Evolutionary conservation across 768 basidiomycete genomes (phyloP), one percentile per base, ranked within the genome.

Genomic region (Suillus subalutaceus): DNA sequence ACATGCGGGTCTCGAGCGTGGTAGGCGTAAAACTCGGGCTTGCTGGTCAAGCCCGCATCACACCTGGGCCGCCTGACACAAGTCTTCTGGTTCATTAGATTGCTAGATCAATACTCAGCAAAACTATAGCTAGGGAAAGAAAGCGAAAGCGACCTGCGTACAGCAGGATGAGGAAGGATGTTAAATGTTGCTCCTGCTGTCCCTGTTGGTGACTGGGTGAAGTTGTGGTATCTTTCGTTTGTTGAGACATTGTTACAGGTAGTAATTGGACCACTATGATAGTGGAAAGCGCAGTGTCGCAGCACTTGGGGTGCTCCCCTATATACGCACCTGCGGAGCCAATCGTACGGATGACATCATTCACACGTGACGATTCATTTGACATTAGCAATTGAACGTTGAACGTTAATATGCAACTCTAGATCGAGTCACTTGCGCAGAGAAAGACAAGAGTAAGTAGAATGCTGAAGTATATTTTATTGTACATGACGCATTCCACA

Each of bases 121-220:
- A 37, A 3, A 12, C 2, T 30, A 44, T 35, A 18, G 12, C 12
- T 50, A 38, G 46, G 26, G 2, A 26, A 26, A 26, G 26, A 48
- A 64, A 18, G 55, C 2, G 4, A 43, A 4, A 12, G 23, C 41
- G 67, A 55, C 38, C 38, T 3, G 71, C 83, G 58, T 70, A 88
- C 87, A 69, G 88, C 88, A 58, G 88, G 89, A 72, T 89, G 87
- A 26, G 89, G 89, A 65, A 83, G 80, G 71, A 86, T 89, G 58
- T 75, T 77, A 74, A 83, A 88, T 1, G 72, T 57, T 78, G 83
- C 70, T 86, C 83, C 9, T 66, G 63, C 60, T 66, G 66, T 53
- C 58, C 58, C 9, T 59, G 58, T 40, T 40, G 38, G 58, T 23
- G 38, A 59, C 38, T 41, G 23, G 23, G 38, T 40, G 38, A 26